These are phyloP conservation scores for Penicillium sp. DNA, from an alignment of 2,329 filamentous ascomycete species.

Conservation along the genomic window DNA sequence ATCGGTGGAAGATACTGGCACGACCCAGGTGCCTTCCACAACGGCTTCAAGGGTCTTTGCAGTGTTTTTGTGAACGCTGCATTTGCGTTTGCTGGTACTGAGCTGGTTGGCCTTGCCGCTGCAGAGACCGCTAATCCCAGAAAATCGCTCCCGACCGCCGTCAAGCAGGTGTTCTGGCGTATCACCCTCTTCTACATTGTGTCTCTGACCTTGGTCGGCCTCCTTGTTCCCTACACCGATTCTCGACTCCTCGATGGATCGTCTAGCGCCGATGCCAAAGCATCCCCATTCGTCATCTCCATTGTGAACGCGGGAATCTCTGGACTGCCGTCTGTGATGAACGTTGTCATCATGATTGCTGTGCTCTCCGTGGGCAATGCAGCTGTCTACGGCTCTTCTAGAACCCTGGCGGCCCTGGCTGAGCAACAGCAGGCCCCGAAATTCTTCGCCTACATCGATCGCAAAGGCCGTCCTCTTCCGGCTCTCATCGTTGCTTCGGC, in stretches of 20 bases:
- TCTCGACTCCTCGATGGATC: slow-evolving; percentile 51
- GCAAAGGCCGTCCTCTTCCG: slow-evolving; percentile 67
- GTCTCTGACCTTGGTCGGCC: slow-evolving; percentile 67
- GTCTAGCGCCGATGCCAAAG: slow-evolving; percentile 57
- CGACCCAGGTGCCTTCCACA: slow-evolving; percentile 63
- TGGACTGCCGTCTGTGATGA: slow-evolving; percentile 79
- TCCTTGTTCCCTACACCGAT: slow-evolving; percentile 69
- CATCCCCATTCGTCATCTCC: slow-evolving; percentile 88
- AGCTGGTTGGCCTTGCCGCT: slow-evolving; percentile 53
- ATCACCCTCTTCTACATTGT: slow-evolving; percentile 85
- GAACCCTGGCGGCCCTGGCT: slow-evolving; percentile 79
- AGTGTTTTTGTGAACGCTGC: slow-evolving; percentile 56
- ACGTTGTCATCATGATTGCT: slow-evolving; percentile 84
- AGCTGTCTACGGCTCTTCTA: slow-evolving; percentile 79
- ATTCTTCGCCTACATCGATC: slow-evolving; percentile 71
- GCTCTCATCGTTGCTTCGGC: slow-evolving; percentile 60
- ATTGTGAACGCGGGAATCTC: slow-evolving; percentile 75
- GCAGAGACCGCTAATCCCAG: slow-evolving; percentile 51
- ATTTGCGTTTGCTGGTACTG: slow-evolving; percentile 55
- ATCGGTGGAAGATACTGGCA: slow-evolving; percentile 72
- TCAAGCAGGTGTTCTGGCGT: slow-evolving; percentile 93
- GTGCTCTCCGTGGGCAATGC: slow-evolving; percentile 88
- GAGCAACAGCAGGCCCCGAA: slow-evolving; percentile 76
- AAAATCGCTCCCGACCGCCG: slow-evolving; percentile 70
- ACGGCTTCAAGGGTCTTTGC: slow-evolving; percentile 58